Conservation (phyloP, 2,329 filamentous ascomycete genomes). For the Paracamarosporium sp. region DNA sequence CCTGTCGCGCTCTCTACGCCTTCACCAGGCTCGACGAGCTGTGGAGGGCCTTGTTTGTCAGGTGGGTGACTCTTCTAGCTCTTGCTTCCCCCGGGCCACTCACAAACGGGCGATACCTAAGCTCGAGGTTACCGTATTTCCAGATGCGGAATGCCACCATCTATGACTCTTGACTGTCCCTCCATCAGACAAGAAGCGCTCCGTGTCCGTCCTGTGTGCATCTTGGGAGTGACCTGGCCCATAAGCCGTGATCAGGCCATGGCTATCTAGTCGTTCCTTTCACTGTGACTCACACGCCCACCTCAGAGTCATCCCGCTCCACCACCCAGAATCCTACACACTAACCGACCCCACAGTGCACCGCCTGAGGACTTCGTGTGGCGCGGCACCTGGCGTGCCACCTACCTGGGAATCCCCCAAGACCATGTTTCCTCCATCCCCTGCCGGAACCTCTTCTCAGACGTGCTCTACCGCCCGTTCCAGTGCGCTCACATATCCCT, state of each 20-base stretch:
- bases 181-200: not conserved
- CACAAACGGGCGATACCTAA: not conserved
- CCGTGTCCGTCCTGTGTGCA: not conserved
- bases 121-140: not conserved
- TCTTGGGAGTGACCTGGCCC: not conserved
- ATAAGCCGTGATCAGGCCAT: not conserved
- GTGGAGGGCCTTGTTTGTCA: conserved; percentile 84
- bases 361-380: conserved; percentile 63
- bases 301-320: not conserved
- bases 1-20: conserved; percentile 86
- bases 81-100: conserved; percentile 1
- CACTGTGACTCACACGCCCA: conserved; percentile 20
- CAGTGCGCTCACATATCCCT: conserved; percentile 81
- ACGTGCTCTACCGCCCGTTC: conserved; percentile 88
- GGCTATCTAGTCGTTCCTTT: not conserved
- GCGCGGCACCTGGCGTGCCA: conserved; percentile 85
- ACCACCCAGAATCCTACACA: conserved; percentile 2
- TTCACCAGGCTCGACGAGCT: conserved; percentile 85
- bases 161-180: not conserved
- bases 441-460: conserved; percentile 84
- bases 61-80: conserved; percentile 64
- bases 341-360: conserved; percentile 44
- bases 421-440: conserved; percentile 65
- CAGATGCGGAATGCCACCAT: not conserved
- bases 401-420: conserved; percentile 68